These are phyloP conservation scores for Ophiostoma populinum DNA, from an alignment of 2,329 filamentous ascomycete species.

Conservation along the genomic window DNA sequence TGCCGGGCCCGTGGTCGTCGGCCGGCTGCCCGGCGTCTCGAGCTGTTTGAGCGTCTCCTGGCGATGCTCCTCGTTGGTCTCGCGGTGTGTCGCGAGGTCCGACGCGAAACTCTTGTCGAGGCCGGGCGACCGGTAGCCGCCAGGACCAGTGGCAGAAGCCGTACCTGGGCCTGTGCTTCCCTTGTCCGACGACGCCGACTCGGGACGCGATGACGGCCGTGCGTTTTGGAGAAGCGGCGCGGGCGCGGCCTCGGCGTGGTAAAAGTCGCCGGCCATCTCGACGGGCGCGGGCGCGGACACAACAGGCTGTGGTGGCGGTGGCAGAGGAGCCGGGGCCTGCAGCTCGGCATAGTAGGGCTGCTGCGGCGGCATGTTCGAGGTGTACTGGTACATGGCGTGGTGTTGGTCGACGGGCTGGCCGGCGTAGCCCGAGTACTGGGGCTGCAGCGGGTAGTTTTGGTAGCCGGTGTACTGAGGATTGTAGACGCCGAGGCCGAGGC, in stretches of 20 bases:
- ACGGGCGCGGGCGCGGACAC: constrained; percentile 13
- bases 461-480: no score
- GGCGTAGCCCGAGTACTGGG: no score
- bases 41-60: constrained; percentile 15
- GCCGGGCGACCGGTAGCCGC: constrained; percentile 21
- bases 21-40: no score
- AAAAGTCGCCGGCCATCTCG: constrained; percentile 32
- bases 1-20: no score
- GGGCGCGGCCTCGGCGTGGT: constrained; percentile 19
- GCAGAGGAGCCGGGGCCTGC: constrained; percentile 12
- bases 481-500: no score
- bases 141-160: no score
- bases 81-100: constrained; percentile 29
- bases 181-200: constrained; percentile 19
- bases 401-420: no score
- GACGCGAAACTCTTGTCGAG: constrained; percentile 24
- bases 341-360: constrained; percentile 21
- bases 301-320: constrained; percentile 8
- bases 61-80: constrained; percentile 27
- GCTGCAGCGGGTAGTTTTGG: no score
- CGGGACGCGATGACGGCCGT: constrained; percentile 17
- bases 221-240: neutral
- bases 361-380: no score
- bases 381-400: neutral
- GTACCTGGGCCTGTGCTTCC: constrained; percentile 8